Conservation (phyloP, 257 asterid species). For the Nicotiana attenuata region DNA sequence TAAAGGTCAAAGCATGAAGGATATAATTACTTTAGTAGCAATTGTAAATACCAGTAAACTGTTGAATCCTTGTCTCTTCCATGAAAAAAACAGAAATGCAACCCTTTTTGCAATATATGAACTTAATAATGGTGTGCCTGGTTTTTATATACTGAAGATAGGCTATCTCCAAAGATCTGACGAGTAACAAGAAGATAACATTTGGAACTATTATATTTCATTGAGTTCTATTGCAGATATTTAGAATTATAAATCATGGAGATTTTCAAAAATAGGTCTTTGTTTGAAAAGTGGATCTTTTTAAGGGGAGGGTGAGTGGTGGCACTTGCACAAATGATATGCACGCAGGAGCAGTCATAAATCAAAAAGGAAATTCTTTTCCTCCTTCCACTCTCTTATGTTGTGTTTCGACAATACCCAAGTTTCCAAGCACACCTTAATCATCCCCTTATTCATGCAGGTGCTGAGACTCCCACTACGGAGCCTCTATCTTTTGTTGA, state of each 20-base stretch:
- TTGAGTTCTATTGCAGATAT: not conserved
- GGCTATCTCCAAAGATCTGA: not conserved
- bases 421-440: not conserved
- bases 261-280: not conserved
- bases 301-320: not conserved
- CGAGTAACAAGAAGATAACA: not conserved
- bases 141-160: not conserved
- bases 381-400: not conserved
- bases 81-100: not conserved
- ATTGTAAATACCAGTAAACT: not conserved
- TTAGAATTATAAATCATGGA: not conserved
- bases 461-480: conserved; percentile 21
- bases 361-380: not conserved
- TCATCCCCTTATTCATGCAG: conserved; percentile 29
- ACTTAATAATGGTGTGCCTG: not conserved
- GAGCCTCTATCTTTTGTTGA: conserved; percentile 32
- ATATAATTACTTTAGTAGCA: too few relatives aligned
- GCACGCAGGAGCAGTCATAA: not conserved
- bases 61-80: not conserved
- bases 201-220: not conserved
- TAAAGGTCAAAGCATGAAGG: not conserved
- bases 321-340: not conserved
- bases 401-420: not conserved
- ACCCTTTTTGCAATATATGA: not conserved
- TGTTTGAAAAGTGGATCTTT: not conserved